phyloP scores from a whole-genome alignment of 345 rosid genomes.

The Excoecaria cochinchinensis region DNA sequence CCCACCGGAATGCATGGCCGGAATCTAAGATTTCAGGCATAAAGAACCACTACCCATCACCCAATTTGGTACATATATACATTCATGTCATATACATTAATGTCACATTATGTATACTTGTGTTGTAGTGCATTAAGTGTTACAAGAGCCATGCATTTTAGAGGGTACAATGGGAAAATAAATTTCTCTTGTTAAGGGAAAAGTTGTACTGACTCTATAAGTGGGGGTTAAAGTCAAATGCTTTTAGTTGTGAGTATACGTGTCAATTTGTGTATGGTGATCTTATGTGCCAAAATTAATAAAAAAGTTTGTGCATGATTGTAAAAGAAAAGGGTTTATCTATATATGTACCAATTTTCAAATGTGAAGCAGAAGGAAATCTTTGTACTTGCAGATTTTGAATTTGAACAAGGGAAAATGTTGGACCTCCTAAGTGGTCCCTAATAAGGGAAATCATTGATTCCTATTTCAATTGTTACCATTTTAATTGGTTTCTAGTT shows the following conservation, averaged over 20 bases:
- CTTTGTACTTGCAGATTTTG: neutral
- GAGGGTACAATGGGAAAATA: slow-evolving; percentile 10
- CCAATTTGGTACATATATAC: slow-evolving; percentile 5
- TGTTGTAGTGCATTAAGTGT: slow-evolving; percentile 11
- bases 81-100: slow-evolving; percentile 4
- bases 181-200: slow-evolving; percentile 7
- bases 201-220: neutral
- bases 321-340: neutral
- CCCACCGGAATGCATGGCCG: slow-evolving; percentile 77
- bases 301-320: neutral
- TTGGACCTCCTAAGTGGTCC: neutral
- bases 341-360: neutral
- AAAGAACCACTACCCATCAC: neutral
- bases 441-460: neutral
- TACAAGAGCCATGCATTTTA: slow-evolving; percentile 15
- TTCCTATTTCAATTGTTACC: neutral
- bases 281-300: slow-evolving; percentile 19
- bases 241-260: neutral
- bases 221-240: neutral
- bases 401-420: neutral
- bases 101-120: slow-evolving; percentile 1
- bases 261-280: slow-evolving; percentile 19
- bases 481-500: neutral
- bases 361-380: neutral
- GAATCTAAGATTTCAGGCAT: slow-evolving; percentile 36